Base-by-base conservation (phyloP, 352 stramenopile species). In the Pilasporangium apinafurcum region DNA sequence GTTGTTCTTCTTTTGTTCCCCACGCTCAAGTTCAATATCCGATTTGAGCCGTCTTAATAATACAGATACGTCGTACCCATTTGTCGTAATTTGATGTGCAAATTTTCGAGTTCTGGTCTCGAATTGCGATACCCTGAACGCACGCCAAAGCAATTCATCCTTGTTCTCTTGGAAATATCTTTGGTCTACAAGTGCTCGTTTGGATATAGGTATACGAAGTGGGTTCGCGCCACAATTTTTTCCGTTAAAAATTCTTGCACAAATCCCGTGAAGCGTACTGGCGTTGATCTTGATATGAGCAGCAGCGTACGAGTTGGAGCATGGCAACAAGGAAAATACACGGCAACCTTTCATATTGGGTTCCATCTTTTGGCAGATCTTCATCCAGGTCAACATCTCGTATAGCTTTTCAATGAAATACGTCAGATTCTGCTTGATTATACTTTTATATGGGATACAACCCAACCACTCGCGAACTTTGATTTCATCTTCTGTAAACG, bases 241-340 rank as follows among this genome's bases (percentile, higher is more conserved):
- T 22, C 31, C n/a, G 20, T 52, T 37, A 21, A 33, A 24, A 8
- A 52, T 46, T 3, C 27, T 1, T 7, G 28, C 27, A 16, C 35
- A 52, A 9, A 52, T 38, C 0, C 35, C 35, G 1, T 44, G 27
- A 14, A 46, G 45, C 7, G 35, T 52, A 5, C 35, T 39, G 8
- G 35, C 45, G 35, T 52, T 46, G 8, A 52, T 39, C 17, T 34
- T n/a, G 35, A 52, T 40, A 20, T 45, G 35, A 13, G 45, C 36
- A 0, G 17, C 12, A 3, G 18, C 1, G 28, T 25, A 52, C 17
- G 35, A 40, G 10, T 22, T 52, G 2, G 28, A 52, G 34, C 33
- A 38, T 12, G 36, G 45, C 0, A 52, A 31, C 7, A 44, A 34
- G 10, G 33, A 50, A 20, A 43, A 43, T 7, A 13, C 13, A 0